phyloP scores from a whole-genome alignment of 1,139 yeast genomes.

The Suhomyces yuchorum region DNA sequence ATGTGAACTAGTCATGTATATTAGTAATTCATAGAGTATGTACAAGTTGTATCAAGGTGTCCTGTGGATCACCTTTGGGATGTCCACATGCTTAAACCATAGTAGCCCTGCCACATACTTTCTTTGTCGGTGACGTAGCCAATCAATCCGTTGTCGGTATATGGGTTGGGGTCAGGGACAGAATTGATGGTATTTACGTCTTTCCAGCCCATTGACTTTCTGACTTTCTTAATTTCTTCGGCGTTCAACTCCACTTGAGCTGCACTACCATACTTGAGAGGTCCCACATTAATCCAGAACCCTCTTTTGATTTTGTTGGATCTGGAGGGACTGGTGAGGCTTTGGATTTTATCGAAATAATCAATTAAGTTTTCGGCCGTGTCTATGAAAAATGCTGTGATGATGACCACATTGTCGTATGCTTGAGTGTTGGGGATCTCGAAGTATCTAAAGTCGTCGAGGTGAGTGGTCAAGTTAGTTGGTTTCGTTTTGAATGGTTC shows the following conservation, averaged over 20 bases:
- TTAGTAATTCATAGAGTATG: constrained; percentile 7
- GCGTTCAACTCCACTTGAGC: constrained; percentile 74
- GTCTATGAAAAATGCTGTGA: constrained; percentile 78
- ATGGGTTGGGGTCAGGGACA: constrained; percentile 27
- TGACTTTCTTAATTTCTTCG: constrained; percentile 58
- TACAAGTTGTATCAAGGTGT: constrained; percentile 1
- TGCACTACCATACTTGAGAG: constrained; percentile 84
- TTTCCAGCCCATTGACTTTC: constrained; percentile 64
- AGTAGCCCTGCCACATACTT: constrained; percentile 77
- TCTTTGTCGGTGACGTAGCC: constrained; percentile 63
- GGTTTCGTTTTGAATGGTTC: constrained; percentile 40
- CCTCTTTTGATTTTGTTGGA: constrained; percentile 38
- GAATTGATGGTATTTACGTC: constrained; percentile 45
- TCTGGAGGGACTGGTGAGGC: constrained; percentile 41
- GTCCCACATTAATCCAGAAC: constrained; percentile 84
- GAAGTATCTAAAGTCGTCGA: constrained; percentile 69
- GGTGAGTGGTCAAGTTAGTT: constrained; percentile 47
- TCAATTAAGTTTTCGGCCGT: constrained; percentile 83
- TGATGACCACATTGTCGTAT: constrained; percentile 57
- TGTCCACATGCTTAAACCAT: constrained; percentile 61
- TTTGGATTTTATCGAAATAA: constrained; percentile 64
- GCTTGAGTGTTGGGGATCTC: constrained; percentile 25
- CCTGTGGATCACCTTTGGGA: constrained; percentile 18
- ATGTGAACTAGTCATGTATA: constrained; percentile 8
- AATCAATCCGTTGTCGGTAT: constrained; percentile 25